Evolutionary conservation across 2,329 filamentous ascomycete species (phyloP), one percentile per base, ranked within the genome.

Genomic region (Pyricularia sp.): DNA sequence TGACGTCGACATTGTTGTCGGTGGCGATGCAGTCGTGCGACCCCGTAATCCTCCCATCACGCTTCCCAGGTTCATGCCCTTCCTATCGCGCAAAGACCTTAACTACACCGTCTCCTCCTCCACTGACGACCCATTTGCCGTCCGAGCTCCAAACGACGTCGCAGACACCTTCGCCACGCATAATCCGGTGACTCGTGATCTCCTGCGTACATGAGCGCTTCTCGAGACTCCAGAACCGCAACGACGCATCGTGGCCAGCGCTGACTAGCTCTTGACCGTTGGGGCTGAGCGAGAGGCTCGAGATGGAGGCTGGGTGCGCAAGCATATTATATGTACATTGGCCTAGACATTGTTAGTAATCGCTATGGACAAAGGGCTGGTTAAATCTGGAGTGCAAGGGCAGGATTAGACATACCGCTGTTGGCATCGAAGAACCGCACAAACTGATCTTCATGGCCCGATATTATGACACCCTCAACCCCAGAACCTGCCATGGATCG

Each of bases 271-370:
- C 95, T 70, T 91, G 90, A 64, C 94, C 94, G 76, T 98, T 94
- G 17, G 94, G 95, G 73, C 93, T 97, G 25, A 99, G 86, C 0
- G 93, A 96, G 5, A 99, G 85, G 30, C 92, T 91, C 1, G 95
- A 96, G 73, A 99, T 97, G 69, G 95, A 90, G 3, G 94, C 91
- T 0, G 95, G 93, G 75, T 99, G 95, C 6, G 95, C 95, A 70
- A 98, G 88, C 95, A 99, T 99, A 75, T 92, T 96, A 80, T 99
- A 99, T 72, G 95, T 98, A 81, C 94, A 97, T 93, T 99, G 95
- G 69, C 95, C 95, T 98, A 61, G 72, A n/a, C 14, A 68, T 14
- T 4, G 9, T 30, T 63, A 63, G 59, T 63, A 28, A 17, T 28
- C 9, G 59, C 25, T 12, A 12, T 7, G 25, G 6, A 7, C 3